Conservation (phyloP, 2,329 filamentous ascomycete species). For the Aspergillus cejpii region DNA sequence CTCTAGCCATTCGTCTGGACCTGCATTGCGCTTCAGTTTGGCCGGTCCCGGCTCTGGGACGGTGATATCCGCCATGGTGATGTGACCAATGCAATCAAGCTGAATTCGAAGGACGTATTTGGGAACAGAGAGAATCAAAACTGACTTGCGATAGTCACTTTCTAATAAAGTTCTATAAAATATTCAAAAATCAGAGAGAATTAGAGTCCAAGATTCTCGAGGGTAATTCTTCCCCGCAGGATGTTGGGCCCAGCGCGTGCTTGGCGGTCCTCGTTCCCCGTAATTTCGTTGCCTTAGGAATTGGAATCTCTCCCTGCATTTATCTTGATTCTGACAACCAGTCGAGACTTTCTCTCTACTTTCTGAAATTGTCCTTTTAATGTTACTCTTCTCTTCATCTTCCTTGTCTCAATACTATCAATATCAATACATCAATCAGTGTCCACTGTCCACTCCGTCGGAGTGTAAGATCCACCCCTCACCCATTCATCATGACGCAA, state of each 20-base stretch:
- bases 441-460: not conserved
- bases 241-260: conserved; percentile 7
- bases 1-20: conserved; percentile 92
- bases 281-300: conserved; percentile 2
- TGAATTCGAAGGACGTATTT: too few species aligned
- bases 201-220: too few species aligned
- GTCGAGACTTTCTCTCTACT: not conserved
- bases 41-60: conserved; percentile 89
- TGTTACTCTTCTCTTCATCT: too few species aligned
- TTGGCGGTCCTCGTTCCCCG: conserved; percentile 13
- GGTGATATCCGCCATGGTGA: conserved; percentile 43
- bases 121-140: not conserved
- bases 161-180: not conserved
- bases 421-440: too few species aligned
- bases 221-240: conserved; percentile 4
- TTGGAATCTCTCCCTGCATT: not conserved
- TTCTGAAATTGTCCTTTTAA: too few species aligned
- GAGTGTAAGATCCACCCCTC: conserved; percentile 1
- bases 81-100: not conserved
- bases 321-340: not conserved
- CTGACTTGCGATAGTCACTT: not conserved
- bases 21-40: conserved; percentile 72
- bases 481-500: conserved; percentile 24
- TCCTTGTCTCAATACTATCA: too few species aligned
- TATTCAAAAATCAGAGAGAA: too few species aligned